Evolutionary conservation across 1,284 basidiomycete species (phyloP), one percentile per base, ranked within the genome.

Genomic region (Sporisorium iseilematis-ciliati): DNA sequence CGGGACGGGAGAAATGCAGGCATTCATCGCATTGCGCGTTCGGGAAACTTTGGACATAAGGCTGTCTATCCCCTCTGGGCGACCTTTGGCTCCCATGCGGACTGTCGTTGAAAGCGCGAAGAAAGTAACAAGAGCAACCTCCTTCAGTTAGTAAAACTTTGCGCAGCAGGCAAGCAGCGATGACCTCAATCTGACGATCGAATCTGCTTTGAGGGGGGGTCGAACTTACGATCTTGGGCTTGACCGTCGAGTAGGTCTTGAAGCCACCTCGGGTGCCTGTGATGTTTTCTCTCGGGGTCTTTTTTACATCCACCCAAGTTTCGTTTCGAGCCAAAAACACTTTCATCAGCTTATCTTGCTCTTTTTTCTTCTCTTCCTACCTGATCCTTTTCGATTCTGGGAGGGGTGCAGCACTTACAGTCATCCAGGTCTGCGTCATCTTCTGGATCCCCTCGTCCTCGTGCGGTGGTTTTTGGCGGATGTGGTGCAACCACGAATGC

Each of bases 401-500:
- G 5, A 5, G 10, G 31, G 42, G 33, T 46, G 21, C n/a, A 26
- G n/a, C n/a, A 81, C 82, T 73, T 74, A 82, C 80, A 11, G 69
- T 60, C 65, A 81, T 74, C 82, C 82, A 84, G 11, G 64, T 58
- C 50, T 66, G 79, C 18, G 63, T 65, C 68, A 78, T 76, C 57
- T 66, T 68, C 45, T 70, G 67, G 8, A 77, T 65, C 6, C 68
- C 59, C 0, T 53, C 63, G 56, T 84, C 82, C 48, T 65, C 57
- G 43, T 67, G 74, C 12, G 83, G 83, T 16, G 82, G 78, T 18
- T 74, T 59, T 46, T 74, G 63, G 23, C 79, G 75, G 55, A 77
- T 84, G 68, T 84, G 78, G 53, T 77, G 65, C 42, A 84, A 60
- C 83, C 83, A 84, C 20, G 77, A 73, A 58, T 84, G 81, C 83